Base-by-base conservation (phyloP, 2,329 filamentous ascomycete genomes). In the Dactylellina sp. region DNA sequence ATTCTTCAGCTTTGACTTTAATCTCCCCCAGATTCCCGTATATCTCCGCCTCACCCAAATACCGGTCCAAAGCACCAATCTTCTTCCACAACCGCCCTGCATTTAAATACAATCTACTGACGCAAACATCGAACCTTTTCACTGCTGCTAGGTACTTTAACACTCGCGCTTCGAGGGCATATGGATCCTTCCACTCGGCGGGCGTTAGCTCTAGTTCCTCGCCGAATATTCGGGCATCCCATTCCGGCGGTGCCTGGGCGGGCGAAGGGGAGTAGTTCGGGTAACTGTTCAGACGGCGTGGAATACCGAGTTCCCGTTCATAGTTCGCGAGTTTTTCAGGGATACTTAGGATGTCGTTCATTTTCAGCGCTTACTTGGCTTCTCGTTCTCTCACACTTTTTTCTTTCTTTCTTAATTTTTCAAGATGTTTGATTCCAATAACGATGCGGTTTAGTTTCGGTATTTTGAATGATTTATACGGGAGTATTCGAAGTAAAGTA, bases 111-210 rank as follows among this genome's bases (percentile, higher is more conserved):
- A 50, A 44, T 7, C 16, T 35, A 1, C 7, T 1, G 4, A 66
- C 4, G 7, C 53, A 46, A 1, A 2, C 4, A 0, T 3, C 4
- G 18, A 59, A 14, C 39, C 44, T 66, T 25, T 44, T n/a, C 7
- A 59, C 12, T 2, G 28, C 52, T 7, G 56, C 32, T 52, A 49
- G n/a, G 11, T 49, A 22, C 9, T 39, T 59, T 20, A 49, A 18
- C 0, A 66, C 32, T 7, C 14, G n/a, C 11, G 39, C 25, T 11
- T 50, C n/a, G 1, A 66, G 4, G 11, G 20, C 49, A 18, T 59
- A 37, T 0, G 42, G 35, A 18, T 66, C 32, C 14, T 42, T 9
- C 44, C 20, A 52, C 12, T 59, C 53, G 1, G 14, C 2, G 4
- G 20, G 0, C 2, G 44, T 42, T 24, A 59, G 16, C 4, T 56